These are phyloP conservation scores for Fraxinus ornus DNA, from an alignment of 305 asterid genomes.

Conservation along the genomic window DNA sequence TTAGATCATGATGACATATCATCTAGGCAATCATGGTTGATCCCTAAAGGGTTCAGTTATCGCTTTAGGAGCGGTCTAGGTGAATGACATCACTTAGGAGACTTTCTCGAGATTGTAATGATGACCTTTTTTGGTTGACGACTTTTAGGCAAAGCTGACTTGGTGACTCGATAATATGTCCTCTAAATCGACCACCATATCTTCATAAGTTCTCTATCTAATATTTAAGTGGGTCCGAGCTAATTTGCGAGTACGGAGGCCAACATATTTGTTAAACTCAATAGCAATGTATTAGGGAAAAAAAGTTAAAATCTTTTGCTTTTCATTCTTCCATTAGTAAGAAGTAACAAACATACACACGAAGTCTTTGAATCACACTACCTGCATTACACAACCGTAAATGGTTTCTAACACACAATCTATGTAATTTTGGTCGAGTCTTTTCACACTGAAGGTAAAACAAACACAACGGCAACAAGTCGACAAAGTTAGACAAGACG, in stretches of 20 bases:
- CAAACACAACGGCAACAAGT: not conserved
- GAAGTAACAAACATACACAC: not conserved
- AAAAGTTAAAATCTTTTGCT: not conserved
- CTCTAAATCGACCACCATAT: not conserved
- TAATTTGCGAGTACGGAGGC: not conserved
- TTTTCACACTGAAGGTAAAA: not conserved
- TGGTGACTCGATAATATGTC: not conserved
- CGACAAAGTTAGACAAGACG: not conserved
- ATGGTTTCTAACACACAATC: not conserved
- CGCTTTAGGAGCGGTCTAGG: not conserved
- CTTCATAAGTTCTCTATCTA: not conserved
- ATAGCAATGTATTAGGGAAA: not conserved
- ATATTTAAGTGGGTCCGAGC: not conserved
- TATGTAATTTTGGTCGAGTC: not conserved
- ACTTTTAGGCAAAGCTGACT: not conserved
- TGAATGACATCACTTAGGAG: not conserved
- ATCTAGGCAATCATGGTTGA: not conserved
- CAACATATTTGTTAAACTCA: not conserved
- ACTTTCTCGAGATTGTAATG: not conserved
- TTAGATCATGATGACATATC: no score
- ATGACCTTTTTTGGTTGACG: not conserved
- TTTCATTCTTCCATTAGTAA: not conserved
- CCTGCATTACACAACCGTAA: not conserved
- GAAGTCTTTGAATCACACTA: not conserved
- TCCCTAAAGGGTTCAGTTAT: not conserved